These are phyloP conservation scores for Claviceps monticola DNA, from an alignment of 2,329 filamentous ascomycete genomes.

Conservation along the genomic window DNA sequence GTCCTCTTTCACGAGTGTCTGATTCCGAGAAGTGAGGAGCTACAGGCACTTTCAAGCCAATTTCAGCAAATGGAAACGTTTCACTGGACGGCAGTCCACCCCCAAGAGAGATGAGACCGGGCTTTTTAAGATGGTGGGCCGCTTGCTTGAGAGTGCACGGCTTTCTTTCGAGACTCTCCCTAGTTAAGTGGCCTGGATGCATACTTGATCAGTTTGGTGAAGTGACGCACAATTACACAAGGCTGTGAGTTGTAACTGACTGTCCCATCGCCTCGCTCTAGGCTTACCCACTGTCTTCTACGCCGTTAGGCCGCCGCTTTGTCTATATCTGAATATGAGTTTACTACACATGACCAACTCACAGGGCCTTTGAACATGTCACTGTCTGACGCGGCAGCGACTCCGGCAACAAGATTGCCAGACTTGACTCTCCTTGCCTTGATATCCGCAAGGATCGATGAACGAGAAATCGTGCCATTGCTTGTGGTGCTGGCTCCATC, in stretches of 20 bases:
- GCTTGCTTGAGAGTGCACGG: slow-evolving; percentile 71
- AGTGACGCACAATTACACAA: background rate
- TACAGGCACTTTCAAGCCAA: slow-evolving; percentile 60
- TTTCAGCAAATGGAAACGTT: slow-evolving; percentile 80
- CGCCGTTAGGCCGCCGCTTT: background rate
- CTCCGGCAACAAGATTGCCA: slow-evolving; percentile 58
- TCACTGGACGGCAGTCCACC: slow-evolving; percentile 79
- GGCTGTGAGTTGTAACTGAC: slow-evolving; percentile 36
- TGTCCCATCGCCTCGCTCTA: slow-evolving; percentile 70
- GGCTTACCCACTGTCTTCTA: slow-evolving; percentile 42
- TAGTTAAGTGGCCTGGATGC: slow-evolving; percentile 39
- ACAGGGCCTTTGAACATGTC: slow-evolving; percentile 72
- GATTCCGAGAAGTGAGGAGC: slow-evolving; percentile 57
- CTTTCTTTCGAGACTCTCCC: slow-evolving; percentile 46
- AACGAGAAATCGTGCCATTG: background rate
- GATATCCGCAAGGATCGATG: slow-evolving; percentile 18
- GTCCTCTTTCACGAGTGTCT: slow-evolving; percentile 46
- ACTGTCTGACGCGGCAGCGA: slow-evolving; percentile 64
- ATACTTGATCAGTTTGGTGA: background rate
- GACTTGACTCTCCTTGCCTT: slow-evolving; percentile 44
- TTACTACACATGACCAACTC: slow-evolving; percentile 13
- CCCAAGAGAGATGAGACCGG: slow-evolving; percentile 80
- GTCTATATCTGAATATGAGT: background rate
- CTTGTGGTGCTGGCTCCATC: slow-evolving; percentile 9
- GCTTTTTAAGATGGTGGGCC: slow-evolving; percentile 63